Evolutionary conservation across 306 rosid species (phyloP).

Genomic region (Trifolium fragiferum): DNA sequence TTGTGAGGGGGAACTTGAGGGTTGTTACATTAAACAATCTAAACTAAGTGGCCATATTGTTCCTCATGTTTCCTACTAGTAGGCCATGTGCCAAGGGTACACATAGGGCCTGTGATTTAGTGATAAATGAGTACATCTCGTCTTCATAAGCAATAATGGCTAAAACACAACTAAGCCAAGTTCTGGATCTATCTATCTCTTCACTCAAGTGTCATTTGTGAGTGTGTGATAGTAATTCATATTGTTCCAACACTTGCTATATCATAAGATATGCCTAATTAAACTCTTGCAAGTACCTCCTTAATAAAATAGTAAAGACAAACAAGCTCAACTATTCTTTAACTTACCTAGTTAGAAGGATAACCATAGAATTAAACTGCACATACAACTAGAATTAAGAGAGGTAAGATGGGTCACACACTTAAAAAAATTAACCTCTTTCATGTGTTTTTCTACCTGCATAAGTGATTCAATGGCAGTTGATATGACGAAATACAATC

Average conservation of each 20-base stretch:
- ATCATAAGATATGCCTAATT: not conserved
- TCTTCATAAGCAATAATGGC: too few relatives aligned
- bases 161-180: too few relatives aligned
- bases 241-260: not conserved
- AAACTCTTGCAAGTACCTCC: not conserved
- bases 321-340: not conserved
- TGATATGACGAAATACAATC: not conserved
- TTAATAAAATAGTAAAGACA: not conserved
- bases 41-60: too few relatives aligned
- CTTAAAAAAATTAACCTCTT: not conserved
- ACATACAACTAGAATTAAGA: not conserved
- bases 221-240: not conserved
- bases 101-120: too few relatives aligned
- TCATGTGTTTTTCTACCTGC: not conserved
- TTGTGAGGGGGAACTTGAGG: too few relatives aligned
- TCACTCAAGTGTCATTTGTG: too few relatives aligned
- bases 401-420: not conserved
- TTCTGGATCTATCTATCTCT: too few relatives aligned
- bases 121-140: too few relatives aligned
- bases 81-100: too few relatives aligned
- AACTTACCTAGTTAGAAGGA: not conserved
- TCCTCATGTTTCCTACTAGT: too few relatives aligned
- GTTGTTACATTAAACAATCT: too few relatives aligned
- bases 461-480: not conserved
- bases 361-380: conserved; percentile 1